Evolutionary conservation across 345 rosid genomes (phyloP), one percentile per base, ranked within the genome.

Genomic region (Limnanthes douglasii): DNA sequence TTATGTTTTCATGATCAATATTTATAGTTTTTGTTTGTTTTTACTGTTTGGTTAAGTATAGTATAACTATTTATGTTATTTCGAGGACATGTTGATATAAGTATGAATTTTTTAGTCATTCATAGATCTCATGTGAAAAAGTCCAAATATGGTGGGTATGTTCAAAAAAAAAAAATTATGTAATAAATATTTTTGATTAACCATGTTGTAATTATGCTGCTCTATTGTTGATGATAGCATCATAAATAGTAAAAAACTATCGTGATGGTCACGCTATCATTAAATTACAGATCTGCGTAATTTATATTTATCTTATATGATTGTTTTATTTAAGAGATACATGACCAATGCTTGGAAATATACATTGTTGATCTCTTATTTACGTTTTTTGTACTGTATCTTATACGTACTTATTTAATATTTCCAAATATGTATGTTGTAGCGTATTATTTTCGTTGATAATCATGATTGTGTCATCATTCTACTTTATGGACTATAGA

Each of bases 71-170:
- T 70, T 74, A 34, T 56, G 15, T 68, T 61, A 60, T 75, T 58
- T 38, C 22, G 67, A 53, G 64, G 49, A 65, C 66, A 68, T 62
- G 65, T 80, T 84, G 80, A 70, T 92, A 65, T 84, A 69, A 69
- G 67, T 64, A 72, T 94, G 94, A 52, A 65, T 73, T 90, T 75
- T 70, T 64, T 69, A 85, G 80, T 75, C 94, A 60, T 90, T 78
- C 88, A 47, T 86, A 93, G 84, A 75, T 86, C 93, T 83, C 95
- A 88, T 95, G 95, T 83, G 97, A 88, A 88, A n/a, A 90, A 78
- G 96, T 75, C 94, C 65, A 92, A 81, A 85, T 96, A 92, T 73
- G 99, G 86, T 75, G 72, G 80, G 48, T 81, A 92, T 57, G 58
- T 69, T 72, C 82, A 94, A 69, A 90, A 90, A 94, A 90, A 84